Conservation (phyloP, 2,329 filamentous ascomycete genomes). For the Colletotrichum cereale region DNA sequence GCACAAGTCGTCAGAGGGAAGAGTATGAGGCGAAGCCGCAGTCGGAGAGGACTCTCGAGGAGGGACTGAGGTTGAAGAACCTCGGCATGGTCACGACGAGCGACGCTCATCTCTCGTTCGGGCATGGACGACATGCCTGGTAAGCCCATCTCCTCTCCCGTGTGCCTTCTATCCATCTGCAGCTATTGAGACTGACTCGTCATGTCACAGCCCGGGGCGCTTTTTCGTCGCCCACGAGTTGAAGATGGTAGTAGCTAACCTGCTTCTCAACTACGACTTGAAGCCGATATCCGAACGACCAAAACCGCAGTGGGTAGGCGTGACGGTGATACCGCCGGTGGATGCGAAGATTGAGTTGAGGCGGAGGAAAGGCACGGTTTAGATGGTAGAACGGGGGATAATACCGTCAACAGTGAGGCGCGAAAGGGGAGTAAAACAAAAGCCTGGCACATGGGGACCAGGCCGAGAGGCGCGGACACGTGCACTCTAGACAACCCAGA, state of each 20-base stretch:
- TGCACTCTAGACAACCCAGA: background rate
- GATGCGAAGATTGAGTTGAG: slow-evolving; percentile 49
- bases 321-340: slow-evolving; percentile 55
- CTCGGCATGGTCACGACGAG: slow-evolving; percentile 67
- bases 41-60: slow-evolving; percentile 47
- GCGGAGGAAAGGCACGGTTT: slow-evolving; percentile 41
- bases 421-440: background rate
- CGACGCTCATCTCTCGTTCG: slow-evolving; percentile 64
- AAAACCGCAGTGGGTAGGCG: slow-evolving; percentile 58
- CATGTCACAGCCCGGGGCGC: slow-evolving; percentile 58
- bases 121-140: slow-evolving; percentile 68
- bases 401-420: background rate
- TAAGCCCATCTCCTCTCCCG: slow-evolving; percentile 43
- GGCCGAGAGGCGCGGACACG: background rate
- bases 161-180: background rate
- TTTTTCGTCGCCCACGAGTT: slow-evolving; percentile 69
- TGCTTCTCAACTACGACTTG: slow-evolving; percentile 66
- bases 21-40: slow-evolving; percentile 48
- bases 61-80: slow-evolving; percentile 53
- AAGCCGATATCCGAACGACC: slow-evolving; percentile 55
- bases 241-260: slow-evolving; percentile 65
- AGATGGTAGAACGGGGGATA: background rate
- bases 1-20: slow-evolving; percentile 60
- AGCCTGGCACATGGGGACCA: background rate
- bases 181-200: background rate